Conservation (phyloP, 768 basidiomycete genomes). For the Tricholoma terreum region DNA sequence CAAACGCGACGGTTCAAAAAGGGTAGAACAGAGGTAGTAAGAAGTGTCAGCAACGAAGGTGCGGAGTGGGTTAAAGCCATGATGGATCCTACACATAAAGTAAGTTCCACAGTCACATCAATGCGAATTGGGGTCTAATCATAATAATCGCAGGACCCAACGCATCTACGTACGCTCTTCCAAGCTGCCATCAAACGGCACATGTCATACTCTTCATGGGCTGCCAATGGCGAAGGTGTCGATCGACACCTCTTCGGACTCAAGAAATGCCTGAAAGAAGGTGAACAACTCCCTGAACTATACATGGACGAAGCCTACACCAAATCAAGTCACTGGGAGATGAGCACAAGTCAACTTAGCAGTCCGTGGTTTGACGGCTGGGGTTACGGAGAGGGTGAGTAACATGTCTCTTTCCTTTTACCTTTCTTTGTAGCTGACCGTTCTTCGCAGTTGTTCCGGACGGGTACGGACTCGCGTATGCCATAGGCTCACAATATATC, state of each 20-base stretch:
- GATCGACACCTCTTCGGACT: conserved; percentile 95
- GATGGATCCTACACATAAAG: conserved; percentile 41
- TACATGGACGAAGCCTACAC: conserved; percentile 72
- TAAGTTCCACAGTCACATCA: neutral
- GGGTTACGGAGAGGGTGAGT: conserved; percentile 93
- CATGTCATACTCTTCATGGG: conserved; percentile 84
- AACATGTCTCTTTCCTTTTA: neutral
- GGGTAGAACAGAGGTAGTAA: conserved; percentile 94
- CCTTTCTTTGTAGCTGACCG: neutral
- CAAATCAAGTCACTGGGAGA: conserved; percentile 83
- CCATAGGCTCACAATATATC: conserved; percentile 80
- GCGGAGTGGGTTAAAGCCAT: conserved; percentile 90
- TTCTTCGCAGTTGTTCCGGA: conserved; percentile 71
- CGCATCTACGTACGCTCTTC: conserved; percentile 63
- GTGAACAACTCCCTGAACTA: conserved; percentile 69
- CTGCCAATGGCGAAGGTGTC: conserved; percentile 91
- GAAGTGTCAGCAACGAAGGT: conserved; percentile 78
- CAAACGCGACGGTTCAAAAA: conserved; percentile 91
- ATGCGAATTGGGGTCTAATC: too few species aligned
- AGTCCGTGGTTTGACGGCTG: conserved; percentile 85
- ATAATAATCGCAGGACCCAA: conserved; percentile 20
- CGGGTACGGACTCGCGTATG: conserved; percentile 89
- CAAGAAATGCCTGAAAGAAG: conserved; percentile 73
- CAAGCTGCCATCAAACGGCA: conserved; percentile 77
- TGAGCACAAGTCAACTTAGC: conserved; percentile 87